Evolutionary conservation across 139 green algal genomes (phyloP).

Genomic region (Chlorella ohadii): DNA sequence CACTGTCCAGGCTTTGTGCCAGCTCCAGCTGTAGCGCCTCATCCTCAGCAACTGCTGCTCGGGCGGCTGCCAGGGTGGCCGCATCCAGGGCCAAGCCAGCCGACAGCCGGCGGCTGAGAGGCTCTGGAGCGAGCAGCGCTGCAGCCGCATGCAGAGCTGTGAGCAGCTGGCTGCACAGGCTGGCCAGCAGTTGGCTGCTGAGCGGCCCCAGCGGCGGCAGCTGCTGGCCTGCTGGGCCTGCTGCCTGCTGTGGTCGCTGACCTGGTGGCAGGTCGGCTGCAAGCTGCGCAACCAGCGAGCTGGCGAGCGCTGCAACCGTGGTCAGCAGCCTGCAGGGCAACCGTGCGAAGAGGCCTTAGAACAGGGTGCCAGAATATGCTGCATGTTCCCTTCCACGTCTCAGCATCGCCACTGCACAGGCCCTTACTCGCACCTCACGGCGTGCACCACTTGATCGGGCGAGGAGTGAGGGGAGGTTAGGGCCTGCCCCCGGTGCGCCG

Average conservation of each 20-base stretch:
- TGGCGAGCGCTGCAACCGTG: neutral
- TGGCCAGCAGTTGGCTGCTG: neutral
- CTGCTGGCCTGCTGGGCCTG: neutral
- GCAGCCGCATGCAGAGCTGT: neutral
- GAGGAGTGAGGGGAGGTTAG: neutral
- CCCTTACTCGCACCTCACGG: neutral
- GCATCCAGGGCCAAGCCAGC: neutral
- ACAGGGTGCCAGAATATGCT: no score
- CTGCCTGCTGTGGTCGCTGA: neutral
- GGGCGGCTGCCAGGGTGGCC: neutral
- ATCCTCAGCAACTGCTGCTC: neutral
- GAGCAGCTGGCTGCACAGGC: constrained; percentile 7
- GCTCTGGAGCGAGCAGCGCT: neutral
- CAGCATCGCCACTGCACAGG: neutral
- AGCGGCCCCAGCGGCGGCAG: neutral
- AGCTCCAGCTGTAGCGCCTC: neutral
- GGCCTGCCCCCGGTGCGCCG: neutral
- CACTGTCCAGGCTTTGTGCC: neutral
- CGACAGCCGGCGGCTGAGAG: no score
- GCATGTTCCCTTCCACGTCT: no score
- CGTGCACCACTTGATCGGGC: neutral
- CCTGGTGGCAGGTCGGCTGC: neutral
- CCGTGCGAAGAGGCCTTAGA: no score
- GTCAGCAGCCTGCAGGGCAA: constrained; percentile 26
- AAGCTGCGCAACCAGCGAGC: neutral